These are phyloP conservation scores for Claviceps sp. DNA, from an alignment of 2,329 filamentous ascomycete genomes.

Conservation along the genomic window DNA sequence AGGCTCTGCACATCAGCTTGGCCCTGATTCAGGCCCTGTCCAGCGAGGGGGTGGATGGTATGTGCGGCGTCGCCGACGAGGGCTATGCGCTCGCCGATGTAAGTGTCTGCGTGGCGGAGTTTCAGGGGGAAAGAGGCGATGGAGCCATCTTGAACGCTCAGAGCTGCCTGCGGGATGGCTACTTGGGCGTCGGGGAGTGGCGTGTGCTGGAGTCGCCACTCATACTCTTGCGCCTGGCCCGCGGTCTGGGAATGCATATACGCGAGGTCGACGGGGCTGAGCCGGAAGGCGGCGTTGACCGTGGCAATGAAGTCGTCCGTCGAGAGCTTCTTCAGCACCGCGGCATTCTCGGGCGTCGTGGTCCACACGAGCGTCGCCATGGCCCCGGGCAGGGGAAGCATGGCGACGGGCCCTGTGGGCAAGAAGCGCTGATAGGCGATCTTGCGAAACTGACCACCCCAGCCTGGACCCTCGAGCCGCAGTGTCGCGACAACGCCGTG, in stretches of 20 bases:
- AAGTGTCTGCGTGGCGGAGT: slow-evolving; percentile 86
- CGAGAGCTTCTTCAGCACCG: slow-evolving; percentile 63
- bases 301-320: slow-evolving; percentile 65
- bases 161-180: slow-evolving; percentile 51
- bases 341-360: slow-evolving; percentile 68
- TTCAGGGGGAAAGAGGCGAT: slow-evolving; percentile 85
- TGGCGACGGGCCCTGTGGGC: slow-evolving; percentile 79
- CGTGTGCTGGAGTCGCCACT: slow-evolving; percentile 72
- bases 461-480: slow-evolving; percentile 49
- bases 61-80: slow-evolving; percentile 92
- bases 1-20: slow-evolving; percentile 79
- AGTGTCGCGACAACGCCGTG: slow-evolving; percentile 88
- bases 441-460: slow-evolving; percentile 42
- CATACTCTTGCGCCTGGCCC: slow-evolving; percentile 58
- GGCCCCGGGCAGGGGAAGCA: slow-evolving; percentile 78
- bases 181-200: slow-evolving; percentile 30
- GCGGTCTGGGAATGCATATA: slow-evolving; percentile 59
- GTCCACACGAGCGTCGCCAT: slow-evolving; percentile 88
- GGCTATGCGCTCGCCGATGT: slow-evolving; percentile 79
- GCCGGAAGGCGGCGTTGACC: slow-evolving; percentile 87
- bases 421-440: slow-evolving; percentile 93
- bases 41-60: slow-evolving; percentile 85
- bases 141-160: slow-evolving; percentile 62
- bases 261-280: slow-evolving; percentile 63
- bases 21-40: slow-evolving; percentile 88